These are phyloP conservation scores for Mycena capillaripes DNA, from an alignment of 768 basidiomycete genomes.

Conservation along the genomic window DNA sequence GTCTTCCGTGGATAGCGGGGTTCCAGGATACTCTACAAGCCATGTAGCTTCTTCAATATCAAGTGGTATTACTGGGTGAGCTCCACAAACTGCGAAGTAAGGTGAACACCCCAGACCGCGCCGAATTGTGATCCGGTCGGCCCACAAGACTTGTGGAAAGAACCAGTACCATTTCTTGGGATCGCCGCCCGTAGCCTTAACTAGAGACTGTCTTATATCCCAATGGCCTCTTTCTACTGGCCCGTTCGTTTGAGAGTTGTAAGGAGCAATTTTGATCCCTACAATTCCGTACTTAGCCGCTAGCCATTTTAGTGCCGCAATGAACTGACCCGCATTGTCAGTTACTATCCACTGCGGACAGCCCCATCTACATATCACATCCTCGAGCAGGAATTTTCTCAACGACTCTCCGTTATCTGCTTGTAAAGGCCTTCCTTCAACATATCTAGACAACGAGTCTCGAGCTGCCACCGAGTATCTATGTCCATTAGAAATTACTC, in stretches of 20 bases:
- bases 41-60: slow-evolving; percentile 45
- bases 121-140: not conserved
- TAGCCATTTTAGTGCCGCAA: not conserved
- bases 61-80: slow-evolving; percentile 47
- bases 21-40: slow-evolving; percentile 39
- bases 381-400: not conserved
- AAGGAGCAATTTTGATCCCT: not conserved
- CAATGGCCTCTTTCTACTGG: not conserved
- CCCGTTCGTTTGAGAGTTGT: not conserved
- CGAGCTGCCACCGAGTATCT: not conserved
- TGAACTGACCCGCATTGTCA: not conserved
- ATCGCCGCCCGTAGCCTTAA: not conserved
- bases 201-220: not conserved
- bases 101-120: not conserved
- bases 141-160: not conserved
- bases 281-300: not conserved
- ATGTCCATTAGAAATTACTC: not conserved
- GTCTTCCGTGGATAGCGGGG: slow-evolving; percentile 34
- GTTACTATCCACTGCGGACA: not conserved
- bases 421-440: not conserved
- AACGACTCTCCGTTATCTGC: not conserved
- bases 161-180: not conserved
- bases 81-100: slow-evolving; percentile 27
- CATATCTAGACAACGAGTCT: not conserved
- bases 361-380: not conserved